Evolutionary conservation across 177 flowering plant species (phyloP).

Genomic region (Vitis hybrid): DNA sequence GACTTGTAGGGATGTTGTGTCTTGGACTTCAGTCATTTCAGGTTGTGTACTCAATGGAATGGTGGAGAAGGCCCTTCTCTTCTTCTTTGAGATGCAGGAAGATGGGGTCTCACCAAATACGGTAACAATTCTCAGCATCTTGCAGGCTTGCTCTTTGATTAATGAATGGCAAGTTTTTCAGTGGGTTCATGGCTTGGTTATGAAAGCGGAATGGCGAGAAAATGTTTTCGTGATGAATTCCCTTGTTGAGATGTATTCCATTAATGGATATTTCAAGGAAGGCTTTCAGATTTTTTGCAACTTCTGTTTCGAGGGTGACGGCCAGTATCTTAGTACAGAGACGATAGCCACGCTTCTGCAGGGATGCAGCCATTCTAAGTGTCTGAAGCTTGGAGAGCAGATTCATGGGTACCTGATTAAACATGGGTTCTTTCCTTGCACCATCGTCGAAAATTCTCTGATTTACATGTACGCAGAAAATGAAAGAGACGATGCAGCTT

Average conservation of each 20-base stretch:
- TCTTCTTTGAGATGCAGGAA: conserved; percentile 26
- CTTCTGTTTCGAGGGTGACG: conserved; percentile 17
- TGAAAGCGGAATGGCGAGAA: conserved; percentile 17
- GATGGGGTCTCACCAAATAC: conserved; percentile 23
- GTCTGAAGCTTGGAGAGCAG: conserved; percentile 19
- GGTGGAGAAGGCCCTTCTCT: conserved; percentile 13
- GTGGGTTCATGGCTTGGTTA: conserved; percentile 30
- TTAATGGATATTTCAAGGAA: conserved; percentile 16
- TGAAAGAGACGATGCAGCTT: conserved; percentile 10
- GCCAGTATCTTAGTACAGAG: conserved; percentile 19
- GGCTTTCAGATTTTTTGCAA: conserved; percentile 14
- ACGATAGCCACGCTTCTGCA: conserved; percentile 33
- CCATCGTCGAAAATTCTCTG: conserved; percentile 29
- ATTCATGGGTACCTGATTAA: conserved; percentile 29
- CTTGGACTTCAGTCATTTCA: conserved; percentile 35
- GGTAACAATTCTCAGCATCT: conserved; percentile 21
- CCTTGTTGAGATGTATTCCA: conserved; percentile 23
- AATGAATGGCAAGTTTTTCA: conserved; percentile 5
- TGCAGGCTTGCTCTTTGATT: conserved; percentile 26
- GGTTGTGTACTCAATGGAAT: conserved; percentile 17
- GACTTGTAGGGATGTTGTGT: conserved; percentile 26
- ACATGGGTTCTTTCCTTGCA: conserved; percentile 17
- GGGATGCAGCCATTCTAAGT: conserved; percentile 19
- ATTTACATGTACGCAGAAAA: conserved; percentile 29
- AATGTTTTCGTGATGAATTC: conserved; percentile 23